Percentiles rank a stretch among this genome's conserved stretches.
These are phyloP conservation scores for Solanum habrochaites DNA, from an alignment of 257 asterid genomes.

Conservation along the genomic window DNA sequence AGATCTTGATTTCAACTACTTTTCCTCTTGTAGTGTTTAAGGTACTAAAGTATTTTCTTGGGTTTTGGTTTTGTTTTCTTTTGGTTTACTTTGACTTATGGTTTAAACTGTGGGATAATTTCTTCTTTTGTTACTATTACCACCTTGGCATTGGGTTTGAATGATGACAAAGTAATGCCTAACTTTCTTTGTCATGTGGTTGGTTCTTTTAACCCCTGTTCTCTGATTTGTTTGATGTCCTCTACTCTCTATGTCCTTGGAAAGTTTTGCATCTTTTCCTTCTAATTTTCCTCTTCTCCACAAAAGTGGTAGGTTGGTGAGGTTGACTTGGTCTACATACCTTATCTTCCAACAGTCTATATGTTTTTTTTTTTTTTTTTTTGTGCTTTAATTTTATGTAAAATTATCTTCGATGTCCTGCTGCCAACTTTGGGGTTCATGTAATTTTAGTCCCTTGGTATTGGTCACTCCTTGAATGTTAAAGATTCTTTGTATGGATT, in stretches of 20 bases:
- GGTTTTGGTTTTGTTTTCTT: slow-evolving; percentile 31
- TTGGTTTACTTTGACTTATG: slow-evolving; percentile 13
- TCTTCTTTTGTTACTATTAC: neutral
- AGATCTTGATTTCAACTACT: neutral
- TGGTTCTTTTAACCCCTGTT: neutral
- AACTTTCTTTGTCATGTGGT: neutral
- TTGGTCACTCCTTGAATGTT: neutral
- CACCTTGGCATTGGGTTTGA: slow-evolving; percentile 17
- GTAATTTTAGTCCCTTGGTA: neutral
- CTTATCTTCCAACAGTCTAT: slow-evolving; percentile 3
- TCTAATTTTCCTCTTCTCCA: slow-evolving; percentile 11
- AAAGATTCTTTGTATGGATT: neutral
- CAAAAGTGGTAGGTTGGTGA: slow-evolving; percentile 83
- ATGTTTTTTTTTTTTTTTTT: slow-evolving; percentile 6
- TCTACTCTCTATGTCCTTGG: slow-evolving; percentile 1
- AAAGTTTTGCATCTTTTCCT: neutral
- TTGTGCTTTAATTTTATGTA: slow-evolving; percentile 1
- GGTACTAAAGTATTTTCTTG: neutral
- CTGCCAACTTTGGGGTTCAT: neutral
- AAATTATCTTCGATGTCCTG: neutral
- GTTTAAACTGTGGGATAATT: neutral
- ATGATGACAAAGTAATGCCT: slow-evolving; percentile 12
- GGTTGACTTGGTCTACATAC: slow-evolving; percentile 56
- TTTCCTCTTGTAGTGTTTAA: neutral
- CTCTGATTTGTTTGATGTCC: slow-evolving; percentile 8